Conservation (phyloP, 768 basidiomycete genomes). For the Psilocybe cubensis region DNA sequence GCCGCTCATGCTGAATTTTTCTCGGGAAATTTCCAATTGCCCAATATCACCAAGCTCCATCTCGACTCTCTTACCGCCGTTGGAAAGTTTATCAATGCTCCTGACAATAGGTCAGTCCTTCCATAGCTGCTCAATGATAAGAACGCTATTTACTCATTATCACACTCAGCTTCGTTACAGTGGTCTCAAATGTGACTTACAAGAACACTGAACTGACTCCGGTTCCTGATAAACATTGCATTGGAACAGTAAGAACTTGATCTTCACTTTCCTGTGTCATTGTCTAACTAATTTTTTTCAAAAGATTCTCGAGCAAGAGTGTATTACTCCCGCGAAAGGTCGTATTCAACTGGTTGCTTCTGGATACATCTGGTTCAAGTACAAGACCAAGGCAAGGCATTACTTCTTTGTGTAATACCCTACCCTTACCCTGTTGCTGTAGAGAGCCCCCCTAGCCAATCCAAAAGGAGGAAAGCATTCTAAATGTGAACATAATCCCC, state of each 20-base stretch:
- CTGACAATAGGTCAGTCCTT: slow-evolving; percentile 23
- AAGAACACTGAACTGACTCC: slow-evolving; percentile 21
- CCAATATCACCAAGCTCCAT: slow-evolving; percentile 22
- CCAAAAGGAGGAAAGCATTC: slow-evolving; percentile 28
- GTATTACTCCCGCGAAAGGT: slow-evolving; percentile 25
- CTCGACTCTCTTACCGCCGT: slow-evolving; percentile 13
- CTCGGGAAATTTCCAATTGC: slow-evolving; percentile 24
- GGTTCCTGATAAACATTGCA: slow-evolving; percentile 25
- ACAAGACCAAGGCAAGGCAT: slow-evolving; percentile 22
- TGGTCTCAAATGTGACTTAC: slow-evolving; percentile 24
- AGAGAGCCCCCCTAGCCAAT: slow-evolving; percentile 28
- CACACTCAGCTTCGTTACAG: slow-evolving; percentile 23
- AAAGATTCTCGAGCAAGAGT: slow-evolving; percentile 24
- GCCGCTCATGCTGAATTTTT: slow-evolving; percentile 31
- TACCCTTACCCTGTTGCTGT: not conserved
- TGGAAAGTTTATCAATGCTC: slow-evolving; percentile 30
- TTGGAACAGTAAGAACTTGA: slow-evolving; percentile 22
- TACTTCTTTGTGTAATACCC: not conserved
- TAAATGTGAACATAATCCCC: slow-evolving; percentile 17
- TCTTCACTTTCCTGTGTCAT: not conserved
- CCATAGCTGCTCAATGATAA: not conserved
- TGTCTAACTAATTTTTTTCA: not conserved
- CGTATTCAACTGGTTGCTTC: slow-evolving; percentile 27
- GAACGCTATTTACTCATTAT: not conserved
- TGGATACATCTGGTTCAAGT: slow-evolving; percentile 31